Percentiles rank a stretch among this genome's conserved stretches.
phyloP scores from a whole-genome alignment of 1,284 basidiomycete species.

The Puccinia polysora region DNA sequence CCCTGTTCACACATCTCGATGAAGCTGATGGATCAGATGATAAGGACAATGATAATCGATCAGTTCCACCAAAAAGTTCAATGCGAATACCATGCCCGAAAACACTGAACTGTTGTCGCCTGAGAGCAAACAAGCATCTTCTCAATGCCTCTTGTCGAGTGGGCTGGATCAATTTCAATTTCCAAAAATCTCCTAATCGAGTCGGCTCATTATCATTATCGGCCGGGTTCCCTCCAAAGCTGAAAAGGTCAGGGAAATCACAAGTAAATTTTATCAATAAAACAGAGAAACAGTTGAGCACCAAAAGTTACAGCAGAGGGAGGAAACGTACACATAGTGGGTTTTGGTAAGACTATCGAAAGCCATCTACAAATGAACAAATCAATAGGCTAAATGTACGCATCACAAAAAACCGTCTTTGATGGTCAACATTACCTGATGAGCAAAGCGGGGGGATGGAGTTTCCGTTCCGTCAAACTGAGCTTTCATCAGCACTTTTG shows the following conservation, averaged over 20 bases:
- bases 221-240: constrained; percentile 41
- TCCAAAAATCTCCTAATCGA: constrained; percentile 42
- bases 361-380: constrained; percentile 25
- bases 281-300: neutral
- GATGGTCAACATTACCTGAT: constrained; percentile 9
- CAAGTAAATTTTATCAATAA: neutral
- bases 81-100: constrained; percentile 54
- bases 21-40: constrained; percentile 58
- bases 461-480: constrained; percentile 8
- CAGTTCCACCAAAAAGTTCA: too few species aligned
- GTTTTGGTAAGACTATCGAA: constrained; percentile 29
- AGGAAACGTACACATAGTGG: constrained; percentile 36
- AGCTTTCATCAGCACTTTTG: constrained; percentile 23
- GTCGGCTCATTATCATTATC: constrained; percentile 24
- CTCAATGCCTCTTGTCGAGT: constrained; percentile 56
- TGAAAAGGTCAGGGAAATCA: neutral
- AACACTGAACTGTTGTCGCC: constrained; percentile 61
- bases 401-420: neutral
- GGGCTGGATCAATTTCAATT: constrained; percentile 21
- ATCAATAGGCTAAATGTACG: neutral
- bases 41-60: constrained; percentile 62
- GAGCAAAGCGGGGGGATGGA: constrained; percentile 36
- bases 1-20: constrained; percentile 67
- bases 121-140: constrained; percentile 64
- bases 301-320: neutral